Evolutionary conservation across 2,329 filamentous ascomycete genomes (phyloP).

Genomic region (Penicillium sp.): DNA sequence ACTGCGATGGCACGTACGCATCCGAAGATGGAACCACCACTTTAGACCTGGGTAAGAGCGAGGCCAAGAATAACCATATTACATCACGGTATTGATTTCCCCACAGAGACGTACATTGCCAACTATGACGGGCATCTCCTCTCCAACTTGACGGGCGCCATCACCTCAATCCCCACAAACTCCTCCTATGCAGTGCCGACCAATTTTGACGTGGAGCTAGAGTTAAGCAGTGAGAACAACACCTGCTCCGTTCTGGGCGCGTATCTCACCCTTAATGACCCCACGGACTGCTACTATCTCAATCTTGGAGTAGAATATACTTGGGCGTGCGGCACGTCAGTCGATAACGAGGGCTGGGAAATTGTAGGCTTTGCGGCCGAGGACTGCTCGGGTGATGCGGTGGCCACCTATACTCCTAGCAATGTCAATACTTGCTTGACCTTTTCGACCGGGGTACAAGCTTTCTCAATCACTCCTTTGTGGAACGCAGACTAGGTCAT

Average conservation of each 20-base stretch:
- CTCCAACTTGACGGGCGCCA: background rate
- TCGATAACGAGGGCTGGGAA: background rate
- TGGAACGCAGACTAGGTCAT: background rate
- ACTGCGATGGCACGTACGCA: background rate
- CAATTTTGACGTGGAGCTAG: background rate
- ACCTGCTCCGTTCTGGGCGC: background rate
- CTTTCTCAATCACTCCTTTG: background rate
- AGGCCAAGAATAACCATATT: background rate
- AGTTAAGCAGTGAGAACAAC: background rate
- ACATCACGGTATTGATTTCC: background rate
- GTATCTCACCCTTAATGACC: background rate
- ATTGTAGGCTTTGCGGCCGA: background rate
- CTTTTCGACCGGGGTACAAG: background rate
- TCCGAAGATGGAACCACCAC: background rate
- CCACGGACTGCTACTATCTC: background rate
- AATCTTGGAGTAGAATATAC: background rate
- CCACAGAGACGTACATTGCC: background rate
- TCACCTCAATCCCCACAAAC: background rate
- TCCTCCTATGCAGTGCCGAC: background rate
- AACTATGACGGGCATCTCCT: background rate
- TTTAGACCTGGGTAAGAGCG: background rate
- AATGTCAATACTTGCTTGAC: background rate
- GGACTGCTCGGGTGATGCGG: background rate
- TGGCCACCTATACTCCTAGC: background rate
- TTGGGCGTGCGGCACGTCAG: background rate